phyloP scores from a whole-genome alignment of 2,329 filamentous ascomycete species.

The Fusarium sp. region DNA sequence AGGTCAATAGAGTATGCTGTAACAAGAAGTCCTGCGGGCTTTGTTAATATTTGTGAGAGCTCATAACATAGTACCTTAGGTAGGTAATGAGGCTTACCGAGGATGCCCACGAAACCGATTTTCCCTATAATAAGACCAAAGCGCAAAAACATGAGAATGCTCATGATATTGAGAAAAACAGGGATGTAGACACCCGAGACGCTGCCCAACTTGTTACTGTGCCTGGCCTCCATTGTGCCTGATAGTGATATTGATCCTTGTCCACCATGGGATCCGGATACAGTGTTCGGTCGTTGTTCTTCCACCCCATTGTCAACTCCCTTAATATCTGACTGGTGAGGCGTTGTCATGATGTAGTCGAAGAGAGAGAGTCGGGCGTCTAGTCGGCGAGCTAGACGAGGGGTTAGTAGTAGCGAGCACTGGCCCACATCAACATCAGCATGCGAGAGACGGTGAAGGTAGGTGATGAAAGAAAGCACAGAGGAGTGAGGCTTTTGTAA shows the following conservation, averaged over 20 bases:
- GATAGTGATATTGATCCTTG: conserved; percentile 26
- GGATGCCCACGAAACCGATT: conserved; percentile 81
- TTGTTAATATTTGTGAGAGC: conserved; percentile 1
- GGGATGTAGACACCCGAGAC: conserved; percentile 88
- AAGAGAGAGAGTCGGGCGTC: conserved; percentile 17
- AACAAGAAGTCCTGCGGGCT: conserved; percentile 72
- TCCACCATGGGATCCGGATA: conserved; percentile 24
- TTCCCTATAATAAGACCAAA: conserved; percentile 89
- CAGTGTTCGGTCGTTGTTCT: conserved; percentile 6
- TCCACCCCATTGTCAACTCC: conserved; percentile 25
- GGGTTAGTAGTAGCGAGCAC: conserved; percentile 30
- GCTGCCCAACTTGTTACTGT: conserved; percentile 76
- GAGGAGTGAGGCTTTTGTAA: conserved; percentile 18
- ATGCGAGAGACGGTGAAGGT: conserved; percentile 20
- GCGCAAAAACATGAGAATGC: conserved; percentile 91
- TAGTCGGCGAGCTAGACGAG: conserved; percentile 29
- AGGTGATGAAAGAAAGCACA: conserved; percentile 11
- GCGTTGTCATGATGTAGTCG: conserved; percentile 40
- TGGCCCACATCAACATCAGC: conserved; percentile 17
- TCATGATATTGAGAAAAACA: conserved; percentile 88
- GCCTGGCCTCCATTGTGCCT: conserved; percentile 54
- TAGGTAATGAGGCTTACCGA: conserved; percentile 67
- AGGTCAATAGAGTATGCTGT: conserved; percentile 84
- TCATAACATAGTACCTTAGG: too few relatives aligned
- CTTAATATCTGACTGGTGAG: conserved; percentile 36